These are phyloP conservation scores for Agroathelia rolfsii DNA, from an alignment of 1,284 basidiomycete genomes.

Conservation along the genomic window DNA sequence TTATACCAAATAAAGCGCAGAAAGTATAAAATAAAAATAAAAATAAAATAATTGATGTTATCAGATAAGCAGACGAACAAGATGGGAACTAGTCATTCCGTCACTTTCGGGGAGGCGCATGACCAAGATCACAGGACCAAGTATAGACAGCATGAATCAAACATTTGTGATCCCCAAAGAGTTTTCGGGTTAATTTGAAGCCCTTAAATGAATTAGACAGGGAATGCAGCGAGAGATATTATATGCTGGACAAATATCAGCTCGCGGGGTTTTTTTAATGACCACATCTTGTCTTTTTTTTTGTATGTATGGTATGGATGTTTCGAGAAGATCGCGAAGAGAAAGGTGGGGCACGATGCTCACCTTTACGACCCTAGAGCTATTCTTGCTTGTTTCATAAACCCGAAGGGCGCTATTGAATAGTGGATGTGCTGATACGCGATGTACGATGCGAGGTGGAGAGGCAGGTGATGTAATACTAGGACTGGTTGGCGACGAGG, in stretches of 20 bases:
- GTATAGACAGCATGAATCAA: too few species aligned
- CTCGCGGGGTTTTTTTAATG: conserved; percentile 14
- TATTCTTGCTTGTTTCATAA: conserved; percentile 62
- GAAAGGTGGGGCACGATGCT: conserved; percentile 10
- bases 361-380: conserved; percentile 72
- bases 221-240: conserved; percentile 1
- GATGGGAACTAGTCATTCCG: conserved; percentile 37
- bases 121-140: too few species aligned
- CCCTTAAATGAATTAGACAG: too few species aligned
- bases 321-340: background rate
- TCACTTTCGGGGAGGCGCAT: too few species aligned
- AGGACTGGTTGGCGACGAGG: conserved; percentile 10
- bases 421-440: conserved; percentile 19
- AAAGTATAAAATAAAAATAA: conserved; percentile 4
- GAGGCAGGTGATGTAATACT: conserved; percentile 6
- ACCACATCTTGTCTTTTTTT: too few species aligned
- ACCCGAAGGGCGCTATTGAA: conserved; percentile 37
- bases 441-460: background rate
- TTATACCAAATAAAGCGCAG: background rate
- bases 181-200: too few species aligned
- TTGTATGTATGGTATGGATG: background rate
- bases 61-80: too few species aligned
- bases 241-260: conserved; percentile 12
- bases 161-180: too few species aligned
- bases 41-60: background rate